Evolutionary conservation across 2,329 filamentous ascomycete genomes (phyloP).

Genomic region (Botrytis cinerea): DNA sequence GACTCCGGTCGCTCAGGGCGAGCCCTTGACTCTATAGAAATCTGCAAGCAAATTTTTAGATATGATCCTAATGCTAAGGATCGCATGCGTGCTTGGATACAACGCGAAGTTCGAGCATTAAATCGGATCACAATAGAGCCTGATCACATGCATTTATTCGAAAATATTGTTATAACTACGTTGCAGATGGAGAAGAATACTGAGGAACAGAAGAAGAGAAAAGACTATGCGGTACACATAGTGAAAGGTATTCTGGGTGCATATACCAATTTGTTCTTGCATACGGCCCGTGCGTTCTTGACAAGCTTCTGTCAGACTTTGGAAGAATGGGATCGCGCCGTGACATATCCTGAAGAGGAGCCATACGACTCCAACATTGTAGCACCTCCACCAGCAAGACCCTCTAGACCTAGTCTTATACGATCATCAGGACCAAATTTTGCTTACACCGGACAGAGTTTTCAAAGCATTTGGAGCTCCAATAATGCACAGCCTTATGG

Average conservation of each 20-base stretch:
- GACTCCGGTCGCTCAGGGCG: background rate
- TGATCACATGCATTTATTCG: background rate
- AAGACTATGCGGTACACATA: background rate
- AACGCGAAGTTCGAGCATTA: background rate
- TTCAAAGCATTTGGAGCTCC: too few relatives aligned
- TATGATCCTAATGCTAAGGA: background rate
- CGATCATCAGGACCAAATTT: background rate
- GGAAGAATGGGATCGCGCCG: background rate
- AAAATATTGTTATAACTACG: background rate
- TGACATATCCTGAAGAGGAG: background rate
- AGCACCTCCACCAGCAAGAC: too few relatives aligned
- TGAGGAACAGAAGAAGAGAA: background rate
- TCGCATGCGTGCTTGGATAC: background rate
- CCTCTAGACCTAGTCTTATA: background rate
- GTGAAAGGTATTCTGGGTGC: background rate
- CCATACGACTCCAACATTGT: background rate
- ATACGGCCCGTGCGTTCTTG: background rate
- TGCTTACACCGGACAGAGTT: rapidly evolving
- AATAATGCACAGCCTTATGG: background rate
- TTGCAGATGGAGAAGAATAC: background rate
- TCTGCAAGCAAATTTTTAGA: background rate
- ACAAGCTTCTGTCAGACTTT: background rate
- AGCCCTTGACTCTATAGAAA: background rate
- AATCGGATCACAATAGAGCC: background rate
- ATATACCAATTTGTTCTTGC: background rate